Base-by-base conservation (phyloP, 805 yeast species). In the Candida odintsovae region DNA sequence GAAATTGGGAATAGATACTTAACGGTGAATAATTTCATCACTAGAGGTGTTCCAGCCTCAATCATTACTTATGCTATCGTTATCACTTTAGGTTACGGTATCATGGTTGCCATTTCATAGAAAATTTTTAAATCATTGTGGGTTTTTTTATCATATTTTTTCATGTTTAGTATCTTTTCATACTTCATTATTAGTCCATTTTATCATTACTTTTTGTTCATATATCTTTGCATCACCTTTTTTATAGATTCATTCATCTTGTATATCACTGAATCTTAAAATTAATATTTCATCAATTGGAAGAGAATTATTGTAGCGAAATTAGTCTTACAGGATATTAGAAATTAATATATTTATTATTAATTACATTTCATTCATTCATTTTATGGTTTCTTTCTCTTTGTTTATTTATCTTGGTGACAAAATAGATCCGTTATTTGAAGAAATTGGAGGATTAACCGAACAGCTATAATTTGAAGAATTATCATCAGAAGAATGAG, bases 31-130 rank as follows among this genome's bases (percentile, higher is more conserved):
- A 84, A 86, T 4, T 94, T 92, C 62, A 86, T 92, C 45, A 83
- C 86, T 6, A 77, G 95, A 54, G 99, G 99, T 66, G 88, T 90
- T 6, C 97, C 97, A 3, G 78, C 92, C 18, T 84, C 95, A 3
- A 50, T 94, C 6, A 67, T 90, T 43, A 87, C 88, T 12, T 92
- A 86, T 59, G 47, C 76, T 3, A 77, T 83, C 29, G 80, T 90
- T 42, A 76, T 88, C 20, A 80, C 90, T 7, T 64, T 94, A 19
- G 99, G 98, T 13, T 94, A 82, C 58, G 76, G 85, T 47, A 76
- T 86, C 43, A 86, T 89, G 90, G 64, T 63, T 4, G 47, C 56
- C 21, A 45, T 55, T 18, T 40, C 64, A 3, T n/a, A 40, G 28
- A 25, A 10, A 25, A 9, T 13, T 25, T 25, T 8, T 10, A 3